A percentile compares a stretch with the other conserved stretches of the same genome.
These are phyloP conservation scores for Saccharum officinarum DNA, from an alignment of 176 grass and related monocot genomes.

Conservation along the genomic window DNA sequence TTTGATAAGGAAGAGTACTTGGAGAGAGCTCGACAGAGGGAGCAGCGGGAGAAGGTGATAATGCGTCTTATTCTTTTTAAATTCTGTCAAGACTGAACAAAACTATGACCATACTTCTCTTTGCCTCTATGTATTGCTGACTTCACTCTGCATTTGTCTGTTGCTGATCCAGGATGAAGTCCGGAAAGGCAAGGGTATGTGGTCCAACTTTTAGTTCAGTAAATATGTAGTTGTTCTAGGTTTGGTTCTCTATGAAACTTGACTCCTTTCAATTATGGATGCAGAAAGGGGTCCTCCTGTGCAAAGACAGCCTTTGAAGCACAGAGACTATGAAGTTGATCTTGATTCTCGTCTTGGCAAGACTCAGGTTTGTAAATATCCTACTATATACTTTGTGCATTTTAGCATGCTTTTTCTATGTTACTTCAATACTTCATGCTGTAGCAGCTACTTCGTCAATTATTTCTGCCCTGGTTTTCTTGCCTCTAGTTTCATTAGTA, in stretches of 20 bases:
- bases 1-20: slow-evolving; percentile 91
- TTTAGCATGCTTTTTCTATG: neutral
- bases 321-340: slow-evolving; percentile 98
- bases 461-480: neutral
- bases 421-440: neutral
- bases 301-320: slow-evolving; percentile 95
- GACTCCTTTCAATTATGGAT: neutral
- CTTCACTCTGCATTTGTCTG: slow-evolving; percentile 14
- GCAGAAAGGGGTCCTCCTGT: slow-evolving; percentile 79
- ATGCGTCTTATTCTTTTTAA: neutral
- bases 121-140: slow-evolving; percentile 11
- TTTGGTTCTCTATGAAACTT: neutral
- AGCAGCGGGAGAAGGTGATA: slow-evolving; percentile 76
- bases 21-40: slow-evolving; percentile 80
- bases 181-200: slow-evolving; percentile 72
- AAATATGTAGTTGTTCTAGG: neutral
- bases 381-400: neutral
- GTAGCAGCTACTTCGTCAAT: neutral
- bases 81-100: neutral
- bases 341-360: slow-evolving; percentile 97
- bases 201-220: neutral
- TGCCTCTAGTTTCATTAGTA: neutral
- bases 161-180: slow-evolving; percentile 46
- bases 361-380: slow-evolving; percentile 69
- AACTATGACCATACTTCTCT: slow-evolving; percentile 9